Base-by-base conservation (phyloP, 2,329 filamentous ascomycete genomes). In the Chaetomiaceae sp. region DNA sequence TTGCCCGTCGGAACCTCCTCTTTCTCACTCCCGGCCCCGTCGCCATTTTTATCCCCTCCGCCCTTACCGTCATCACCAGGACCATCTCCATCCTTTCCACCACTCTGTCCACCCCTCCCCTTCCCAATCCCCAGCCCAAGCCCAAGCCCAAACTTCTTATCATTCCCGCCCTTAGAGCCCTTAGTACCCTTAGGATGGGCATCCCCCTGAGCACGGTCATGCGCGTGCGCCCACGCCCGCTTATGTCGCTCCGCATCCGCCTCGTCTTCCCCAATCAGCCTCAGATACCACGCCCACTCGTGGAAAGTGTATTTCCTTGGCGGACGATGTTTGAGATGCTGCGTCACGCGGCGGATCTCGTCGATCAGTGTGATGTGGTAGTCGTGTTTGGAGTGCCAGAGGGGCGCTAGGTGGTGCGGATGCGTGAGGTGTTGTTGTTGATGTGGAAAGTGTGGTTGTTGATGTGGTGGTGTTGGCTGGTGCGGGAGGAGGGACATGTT, bases 251-350 rank as follows among this genome's bases (percentile, higher is more conserved):
- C 67, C 2, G 78, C 70, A 58, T 72, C 72, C 51, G 69, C 70
- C 63, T 85, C 81, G 64, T 84, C 80, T 63, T 84, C 81, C 43
- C 82, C 82, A n/a, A 95, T 88, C 29, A 96, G 76, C 20, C 82
- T 80, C 7, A 91, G 84, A 62, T 89, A 94, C 73, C 89, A 88
- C 0, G 87, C 87, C 91, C 91, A 95, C 66, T 95, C 87, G 60
- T 91, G 83, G 59, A 91, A 96, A 0, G 75, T 77, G 66, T 96
- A 96, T 50, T 77, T 79, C 51, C 83, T 84, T 0, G 78, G 75
- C 2, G 80, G 77, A 4, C 76, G 69, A 40, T 74, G 68, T 17
- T 80, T 78, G 31, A 88, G 72, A 64, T 94, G 82, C 44, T 80
- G 73, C 1, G 83, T 82, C 1, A 89, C 81, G 23, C 74, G 75